Evolutionary conservation across 257 asterid species (phyloP), one percentile per base, ranked within the genome.

Genomic region (Plantago elongata): DNA sequence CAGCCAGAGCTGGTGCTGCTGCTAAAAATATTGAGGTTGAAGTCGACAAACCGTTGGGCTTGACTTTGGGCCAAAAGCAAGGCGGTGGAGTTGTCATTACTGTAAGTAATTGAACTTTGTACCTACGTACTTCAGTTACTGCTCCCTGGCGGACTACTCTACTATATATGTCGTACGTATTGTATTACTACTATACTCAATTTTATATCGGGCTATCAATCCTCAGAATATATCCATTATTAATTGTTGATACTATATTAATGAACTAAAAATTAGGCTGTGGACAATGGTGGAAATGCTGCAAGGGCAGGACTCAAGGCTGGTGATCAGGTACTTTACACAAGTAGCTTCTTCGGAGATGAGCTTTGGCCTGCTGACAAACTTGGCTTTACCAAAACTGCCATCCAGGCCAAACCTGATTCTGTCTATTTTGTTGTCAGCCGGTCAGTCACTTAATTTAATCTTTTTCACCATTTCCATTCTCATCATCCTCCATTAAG

Each of bases 311-410:
- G 99, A 51, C 95, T 92, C 2, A 92, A 86, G 74, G 85, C 72
- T 10, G 97, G 96, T 60, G 99, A 92, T 54, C 99, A 89, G 58
- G 97, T 92, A 12, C 65, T 86, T 16, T 92, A 89, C 86, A 92
- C 97, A 5, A 92, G 97, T 78, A 89, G 99, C 79, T 89, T 92
- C 84, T 92, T 92, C 40, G 99, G 97, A 9, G 94, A 92, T 69
- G 97, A 92, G 71, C 87, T 89, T 13, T 92, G 99, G 96, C 97
- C 97, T 56, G 96, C 99, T 15, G 97, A 92, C 71, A 92, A 89
- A 81, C 96, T 92, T 11, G 95, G 99, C 14, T 89, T 86, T 65
- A 86, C 97, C 0, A 92, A 92, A 81, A 89, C 99, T 0, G 97
- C 97, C 51, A 83, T 89, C 57, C 90, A 92, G 75, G 97, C 97